Evolutionary conservation across 257 asterid species (phyloP), one percentile per base, ranked within the genome.

Genomic region (Solanum pinnatisectum): DNA sequence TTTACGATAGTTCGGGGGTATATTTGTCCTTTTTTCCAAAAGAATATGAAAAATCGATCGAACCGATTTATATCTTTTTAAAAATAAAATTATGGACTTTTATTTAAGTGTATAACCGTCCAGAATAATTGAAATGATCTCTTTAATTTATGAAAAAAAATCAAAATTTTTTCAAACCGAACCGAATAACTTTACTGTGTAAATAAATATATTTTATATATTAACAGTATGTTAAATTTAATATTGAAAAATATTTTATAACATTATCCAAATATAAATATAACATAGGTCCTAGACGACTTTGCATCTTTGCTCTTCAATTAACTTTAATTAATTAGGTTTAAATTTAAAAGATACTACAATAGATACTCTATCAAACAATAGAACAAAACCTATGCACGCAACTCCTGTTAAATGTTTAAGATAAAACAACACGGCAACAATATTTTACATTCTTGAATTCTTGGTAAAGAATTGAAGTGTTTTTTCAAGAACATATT

Each of bases 101-200:
- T 56, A 56, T 56, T 14, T 56, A 18, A 56, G 23, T 18, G 4
- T 56, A 56, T 52, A 56, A 56, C n/a, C 4, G 0, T 56, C 4
- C 4, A 9, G 2, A 56, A 56, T 56, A 52, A 18, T 56, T 56
- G n/a, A 20, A 56, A 56, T 56, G 65, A 4, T 56, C 2, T 56
- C 8, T 20, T 56, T 56, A 56, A 56, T 56, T 56, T 18, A 56
- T 56, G 23, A 20, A 56, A 46, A 56, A 56, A 18, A 46, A 0
- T 2, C 2, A 0, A 1, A 0, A 1, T 42, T 42, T 5, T 15
- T 18, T 20, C 63, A 18, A 18, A 6, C 0, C n/a, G 1, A 56
- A 56, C 10, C 8, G 2, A 56, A 56, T 56, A 56, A 56, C 65
- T 56, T 56, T 18, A 56, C 4, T 56, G 65, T 18, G n/a, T 2